Evolutionary conservation across 2,329 filamentous ascomycete species (phyloP).

Genomic region (Calonectria pteridis): DNA sequence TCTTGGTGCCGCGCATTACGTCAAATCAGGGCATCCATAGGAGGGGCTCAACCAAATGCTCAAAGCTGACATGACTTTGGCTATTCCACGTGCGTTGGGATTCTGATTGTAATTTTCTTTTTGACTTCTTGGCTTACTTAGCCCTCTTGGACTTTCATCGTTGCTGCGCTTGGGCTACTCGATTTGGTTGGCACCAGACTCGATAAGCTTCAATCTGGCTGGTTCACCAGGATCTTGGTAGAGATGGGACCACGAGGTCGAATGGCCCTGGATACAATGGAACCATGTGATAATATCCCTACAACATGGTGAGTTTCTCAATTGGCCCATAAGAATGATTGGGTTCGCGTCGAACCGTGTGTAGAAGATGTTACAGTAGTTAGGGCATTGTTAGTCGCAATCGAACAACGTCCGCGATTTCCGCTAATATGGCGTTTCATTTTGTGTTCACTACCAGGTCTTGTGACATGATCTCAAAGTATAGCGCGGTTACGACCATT

Average conservation of each 20-base stretch:
- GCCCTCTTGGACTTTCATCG: not conserved
- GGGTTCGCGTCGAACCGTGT: not conserved
- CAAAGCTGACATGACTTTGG: not conserved
- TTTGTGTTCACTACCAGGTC: not conserved
- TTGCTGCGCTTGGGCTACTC: not conserved
- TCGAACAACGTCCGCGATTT: not conserved
- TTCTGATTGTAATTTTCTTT: not conserved
- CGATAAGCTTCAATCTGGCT: not conserved
- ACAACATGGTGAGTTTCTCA: not conserved
- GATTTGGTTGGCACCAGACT: not conserved
- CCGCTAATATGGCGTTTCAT: not conserved
- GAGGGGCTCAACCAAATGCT: not conserved
- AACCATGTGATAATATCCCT: not conserved
- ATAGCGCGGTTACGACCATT: not conserved
- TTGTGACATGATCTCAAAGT: not conserved
- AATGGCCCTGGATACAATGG: not conserved
- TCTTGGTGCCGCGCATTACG: not conserved
- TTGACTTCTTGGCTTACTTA: not conserved
- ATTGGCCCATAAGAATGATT: not conserved
- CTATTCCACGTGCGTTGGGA: not conserved
- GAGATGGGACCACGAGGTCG: not conserved
- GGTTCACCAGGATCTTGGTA: not conserved
- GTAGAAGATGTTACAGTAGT: not conserved
- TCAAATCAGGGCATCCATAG: not conserved
- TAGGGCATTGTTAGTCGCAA: not conserved